Conservation (phyloP, 2,329 filamentous ascomycete species). For the Ascochyta koolunga region DNA sequence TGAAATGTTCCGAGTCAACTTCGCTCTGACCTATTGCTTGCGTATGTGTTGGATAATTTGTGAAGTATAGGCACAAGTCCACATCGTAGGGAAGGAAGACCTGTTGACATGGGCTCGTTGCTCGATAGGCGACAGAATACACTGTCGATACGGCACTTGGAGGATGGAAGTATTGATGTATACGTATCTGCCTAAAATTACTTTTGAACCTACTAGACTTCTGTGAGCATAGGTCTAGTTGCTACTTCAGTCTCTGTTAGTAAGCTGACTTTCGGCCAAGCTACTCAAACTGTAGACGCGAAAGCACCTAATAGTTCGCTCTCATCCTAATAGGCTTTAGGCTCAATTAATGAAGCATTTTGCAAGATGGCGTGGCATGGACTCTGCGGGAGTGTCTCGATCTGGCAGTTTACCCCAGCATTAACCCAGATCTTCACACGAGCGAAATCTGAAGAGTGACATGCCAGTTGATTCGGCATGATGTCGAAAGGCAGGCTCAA, state of each 20-base stretch:
- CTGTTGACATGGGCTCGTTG: no score
- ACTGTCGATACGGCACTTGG: no score
- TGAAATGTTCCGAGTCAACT: not conserved
- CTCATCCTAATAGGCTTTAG: no score
- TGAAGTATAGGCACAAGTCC: not conserved
- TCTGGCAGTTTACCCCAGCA: not conserved
- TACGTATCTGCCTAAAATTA: not conserved
- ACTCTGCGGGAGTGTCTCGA: not conserved
- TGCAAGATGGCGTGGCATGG: not conserved
- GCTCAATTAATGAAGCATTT: not conserved
- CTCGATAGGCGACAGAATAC: no score
- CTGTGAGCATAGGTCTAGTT: not conserved
- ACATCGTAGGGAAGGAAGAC: not conserved
- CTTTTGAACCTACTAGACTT: not conserved
- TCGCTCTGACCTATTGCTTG: not conserved
- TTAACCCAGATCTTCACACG: not conserved
- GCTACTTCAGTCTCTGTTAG: not conserved
- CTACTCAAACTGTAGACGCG: no score
- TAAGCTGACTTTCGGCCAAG: not conserved
- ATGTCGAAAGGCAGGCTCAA: not conserved
- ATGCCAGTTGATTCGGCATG: constrained; percentile 2
- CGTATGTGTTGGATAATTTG: not conserved
- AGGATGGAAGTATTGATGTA: no score
- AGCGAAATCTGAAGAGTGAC: constrained; percentile 9
- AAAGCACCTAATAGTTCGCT: not conserved